Conservation (phyloP, 805 yeast genomes). For the Candida pseudofarinosa region DNA sequence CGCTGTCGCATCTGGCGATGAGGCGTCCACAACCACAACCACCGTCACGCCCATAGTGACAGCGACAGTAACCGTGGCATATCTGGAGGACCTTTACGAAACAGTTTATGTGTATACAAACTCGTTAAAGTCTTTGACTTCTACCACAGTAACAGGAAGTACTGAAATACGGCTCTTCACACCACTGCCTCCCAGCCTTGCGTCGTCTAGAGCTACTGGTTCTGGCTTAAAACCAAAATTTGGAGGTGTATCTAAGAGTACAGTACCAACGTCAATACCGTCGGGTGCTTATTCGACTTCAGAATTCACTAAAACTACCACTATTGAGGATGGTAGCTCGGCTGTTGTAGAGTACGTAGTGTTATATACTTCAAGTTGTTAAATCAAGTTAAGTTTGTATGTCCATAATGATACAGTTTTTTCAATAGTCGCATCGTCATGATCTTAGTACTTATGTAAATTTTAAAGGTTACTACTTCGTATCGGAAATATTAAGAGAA, state of each 20-base stretch:
- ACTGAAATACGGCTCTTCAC: constrained; percentile 8
- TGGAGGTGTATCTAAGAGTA: background rate
- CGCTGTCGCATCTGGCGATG: constrained; percentile 6
- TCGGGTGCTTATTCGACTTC: constrained; percentile 19
- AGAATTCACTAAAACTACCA: constrained; percentile 17
- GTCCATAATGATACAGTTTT: background rate
- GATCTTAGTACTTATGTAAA: no score
- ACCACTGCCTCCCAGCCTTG: background rate
- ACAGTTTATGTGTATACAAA: constrained; percentile 29
- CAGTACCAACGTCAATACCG: constrained; percentile 11
- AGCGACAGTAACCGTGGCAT: constrained; percentile 24
- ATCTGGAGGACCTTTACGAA: constrained; percentile 21
- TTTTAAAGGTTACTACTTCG: no score
- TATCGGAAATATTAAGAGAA: no score
- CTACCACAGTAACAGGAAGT: constrained; percentile 20
- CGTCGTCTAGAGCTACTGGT: constrained; percentile 3
- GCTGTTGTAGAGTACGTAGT: constrained; percentile 21
- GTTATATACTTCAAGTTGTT: constrained; percentile 20
- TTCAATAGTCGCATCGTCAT: background rate
- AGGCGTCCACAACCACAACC: constrained; percentile 17
- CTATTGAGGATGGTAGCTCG: constrained; percentile 16
- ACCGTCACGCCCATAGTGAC: constrained; percentile 29
- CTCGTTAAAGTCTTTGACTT: constrained; percentile 26
- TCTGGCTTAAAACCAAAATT: background rate
- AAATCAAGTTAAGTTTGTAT: background rate